A percentile compares a stretch with the other conserved stretches of the same genome.
Conservation (phyloP, 352 stramenopile species). For the Labyrinthula sp. region DNA sequence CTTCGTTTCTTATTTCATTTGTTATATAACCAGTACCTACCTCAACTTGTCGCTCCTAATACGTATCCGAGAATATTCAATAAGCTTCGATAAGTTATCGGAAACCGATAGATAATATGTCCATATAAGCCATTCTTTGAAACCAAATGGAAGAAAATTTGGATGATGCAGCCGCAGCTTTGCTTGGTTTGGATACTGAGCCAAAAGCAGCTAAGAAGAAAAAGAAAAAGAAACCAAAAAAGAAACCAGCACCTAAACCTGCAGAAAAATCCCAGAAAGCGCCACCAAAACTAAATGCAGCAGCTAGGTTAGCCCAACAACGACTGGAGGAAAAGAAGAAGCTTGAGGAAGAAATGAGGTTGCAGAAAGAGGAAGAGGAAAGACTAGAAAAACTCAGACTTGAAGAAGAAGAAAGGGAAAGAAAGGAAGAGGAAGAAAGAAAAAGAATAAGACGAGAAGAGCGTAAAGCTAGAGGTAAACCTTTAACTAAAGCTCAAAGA, state of each 20-base stretch:
- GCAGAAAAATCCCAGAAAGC: background rate
- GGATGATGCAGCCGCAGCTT: too few relatives aligned
- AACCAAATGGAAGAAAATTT: too few relatives aligned
- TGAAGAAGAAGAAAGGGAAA: slow-evolving; percentile 2
- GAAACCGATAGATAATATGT: too few relatives aligned
- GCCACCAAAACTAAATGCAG: slow-evolving; percentile 3
- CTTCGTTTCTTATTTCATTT: too few relatives aligned
- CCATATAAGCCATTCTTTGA: too few relatives aligned
- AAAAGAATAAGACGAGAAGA: slow-evolving; percentile 14
- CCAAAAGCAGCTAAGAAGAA: too few relatives aligned
- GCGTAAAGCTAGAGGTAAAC: slow-evolving; percentile 10
- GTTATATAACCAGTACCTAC: too few relatives aligned
- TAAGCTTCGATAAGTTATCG: too few relatives aligned
- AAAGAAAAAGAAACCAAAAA: too few relatives aligned
- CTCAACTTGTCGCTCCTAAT: too few relatives aligned
- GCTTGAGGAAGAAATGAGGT: slow-evolving; percentile 11
- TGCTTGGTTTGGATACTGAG: too few relatives aligned
- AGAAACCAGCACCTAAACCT: background rate
- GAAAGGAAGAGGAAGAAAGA: slow-evolving; percentile 15
- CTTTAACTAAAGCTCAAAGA: slow-evolving; percentile 23
- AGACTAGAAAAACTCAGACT: slow-evolving; percentile 12
- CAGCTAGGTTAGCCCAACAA: slow-evolving; percentile 5
- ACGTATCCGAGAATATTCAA: too few relatives aligned
- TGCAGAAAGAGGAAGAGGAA: slow-evolving; percentile 11
- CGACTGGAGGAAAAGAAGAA: slow-evolving; percentile 9